Conservation (phyloP, 1,284 basidiomycete species). For the Gastroboletus turbinatus region DNA sequence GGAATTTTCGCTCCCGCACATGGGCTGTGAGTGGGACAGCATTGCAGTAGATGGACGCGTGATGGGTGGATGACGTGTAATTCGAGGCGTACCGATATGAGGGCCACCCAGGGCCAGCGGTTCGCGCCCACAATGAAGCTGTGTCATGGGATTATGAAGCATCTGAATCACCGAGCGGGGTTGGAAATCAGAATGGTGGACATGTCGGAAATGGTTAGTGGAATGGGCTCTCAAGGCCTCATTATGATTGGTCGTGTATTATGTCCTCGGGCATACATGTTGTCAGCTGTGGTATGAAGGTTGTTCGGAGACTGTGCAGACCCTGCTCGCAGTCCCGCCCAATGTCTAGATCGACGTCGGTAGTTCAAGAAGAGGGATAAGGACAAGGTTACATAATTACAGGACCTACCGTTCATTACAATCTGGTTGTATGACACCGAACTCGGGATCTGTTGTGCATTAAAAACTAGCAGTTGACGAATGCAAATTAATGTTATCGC, state of each 20-base stretch:
- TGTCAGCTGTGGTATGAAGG: not conserved
- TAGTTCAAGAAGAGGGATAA: not conserved
- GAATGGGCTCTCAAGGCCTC: not conserved
- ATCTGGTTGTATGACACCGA: not conserved
- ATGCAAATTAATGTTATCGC: not conserved
- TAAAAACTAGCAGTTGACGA: not conserved
- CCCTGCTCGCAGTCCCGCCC: not conserved
- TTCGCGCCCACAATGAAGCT: conserved; percentile 17
- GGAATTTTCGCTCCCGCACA: not conserved
- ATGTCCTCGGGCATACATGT: not conserved
- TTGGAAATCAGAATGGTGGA: not conserved
- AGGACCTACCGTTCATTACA: conserved; percentile 1
- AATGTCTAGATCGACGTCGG: not conserved
- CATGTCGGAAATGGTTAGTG: not conserved
- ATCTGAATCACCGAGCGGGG: not conserved
- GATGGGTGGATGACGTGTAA: conserved; percentile 1
- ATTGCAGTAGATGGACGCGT: not conserved
- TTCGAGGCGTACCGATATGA: not conserved
- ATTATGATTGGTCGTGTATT: not conserved
- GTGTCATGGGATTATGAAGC: conserved; percentile 12
- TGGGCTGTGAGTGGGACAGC: not conserved
- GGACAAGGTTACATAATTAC: not conserved
- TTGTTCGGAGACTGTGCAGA: not conserved
- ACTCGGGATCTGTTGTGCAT: conserved; percentile 1
- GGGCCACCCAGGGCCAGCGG: not conserved